A percentile compares a stretch with the other conserved stretches of the same genome.
These are phyloP conservation scores for Hymenoscyphus infarciens DNA, from an alignment of 2,329 filamentous ascomycete species.

Conservation along the genomic window DNA sequence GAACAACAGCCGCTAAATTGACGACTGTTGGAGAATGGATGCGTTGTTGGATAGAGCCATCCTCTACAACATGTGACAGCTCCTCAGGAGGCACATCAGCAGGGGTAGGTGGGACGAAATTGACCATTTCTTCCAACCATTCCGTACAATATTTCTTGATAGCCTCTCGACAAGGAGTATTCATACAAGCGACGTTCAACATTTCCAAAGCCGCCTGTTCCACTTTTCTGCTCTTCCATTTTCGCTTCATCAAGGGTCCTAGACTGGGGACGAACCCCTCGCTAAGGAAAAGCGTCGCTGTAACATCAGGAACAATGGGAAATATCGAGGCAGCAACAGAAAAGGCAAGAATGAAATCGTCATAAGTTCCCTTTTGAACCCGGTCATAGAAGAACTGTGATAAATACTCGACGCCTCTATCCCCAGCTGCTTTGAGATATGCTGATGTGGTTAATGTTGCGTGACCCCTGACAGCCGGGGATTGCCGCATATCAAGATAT, in stretches of 20 bases:
- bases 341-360: constrained; percentile 87
- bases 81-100: constrained; percentile 28
- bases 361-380: constrained; percentile 71
- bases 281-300: constrained; percentile 76
- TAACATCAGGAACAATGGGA: constrained; percentile 74
- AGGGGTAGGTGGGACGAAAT: constrained; percentile 61
- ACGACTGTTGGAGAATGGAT: constrained; percentile 58
- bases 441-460: constrained; percentile 79
- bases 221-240: constrained; percentile 80
- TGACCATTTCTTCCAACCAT: constrained; percentile 83
- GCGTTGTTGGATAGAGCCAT: constrained; percentile 33
- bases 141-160: constrained; percentile 80
- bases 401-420: constrained; percentile 67
- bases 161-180: constrained; percentile 74
- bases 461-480: constrained; percentile 70
- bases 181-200: constrained; percentile 87
- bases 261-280: constrained; percentile 81
- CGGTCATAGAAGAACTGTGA: constrained; percentile 70
- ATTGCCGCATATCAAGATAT: constrained; percentile 79
- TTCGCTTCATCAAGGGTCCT: constrained; percentile 71
- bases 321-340: constrained; percentile 89
- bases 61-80: constrained; percentile 21
- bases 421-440: constrained; percentile 72
- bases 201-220: constrained; percentile 85
- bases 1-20: constrained; percentile 67